Base-by-base conservation (phyloP, 2,329 filamentous ascomycete species). In the Furcasterigmium furcatum region DNA sequence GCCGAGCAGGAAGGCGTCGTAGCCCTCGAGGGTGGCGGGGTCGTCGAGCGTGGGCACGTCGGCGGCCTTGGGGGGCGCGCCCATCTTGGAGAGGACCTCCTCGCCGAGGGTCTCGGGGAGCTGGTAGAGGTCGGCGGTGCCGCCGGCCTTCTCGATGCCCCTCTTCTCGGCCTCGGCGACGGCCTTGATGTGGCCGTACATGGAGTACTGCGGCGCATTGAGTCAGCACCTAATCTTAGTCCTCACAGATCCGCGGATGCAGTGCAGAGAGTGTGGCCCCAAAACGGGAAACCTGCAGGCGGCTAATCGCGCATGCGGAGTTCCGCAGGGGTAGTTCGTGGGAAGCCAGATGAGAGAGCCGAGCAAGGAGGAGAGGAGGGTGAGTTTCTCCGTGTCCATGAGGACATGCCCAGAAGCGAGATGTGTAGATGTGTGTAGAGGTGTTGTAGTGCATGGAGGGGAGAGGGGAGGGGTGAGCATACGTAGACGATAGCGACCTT, bases 401-500 rank as follows among this genome's bases (percentile, higher is more conserved):
- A n/a, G n/a, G n/a, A n/a, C n/a, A n/a, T n/a, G n/a, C n/a, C n/a
- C n/a, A n/a, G n/a, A n/a, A n/a, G n/a, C n/a, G n/a, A n/a, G n/a
- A n/a, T n/a, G n/a, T n/a, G n/a, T n/a, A n/a, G n/a, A n/a, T n/a
- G n/a, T n/a, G n/a, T n/a, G n/a, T n/a, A n/a, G n/a, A n/a, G n/a
- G n/a, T n/a, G n/a, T n/a, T n/a, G n/a, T n/a, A n/a, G n/a, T n/a
- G n/a, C n/a, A n/a, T n/a, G n/a, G n/a, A n/a, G n/a, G n/a, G n/a
- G n/a, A n/a, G n/a, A n/a, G n/a, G n/a, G n/a, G n/a, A n/a, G n/a
- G 24, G 27, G 41, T 40, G 43, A 39, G 80, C 87, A 58, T 77
- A 91, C 88, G 69, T 83, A 95, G 67, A 96, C 82, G 71, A 96
- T 94, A 59, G 91, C 91, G 64, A 96, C 81, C 77, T 89, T 95